Base-by-base conservation (phyloP, 345 rosid genomes). In the Geranium rotundifolium region DNA sequence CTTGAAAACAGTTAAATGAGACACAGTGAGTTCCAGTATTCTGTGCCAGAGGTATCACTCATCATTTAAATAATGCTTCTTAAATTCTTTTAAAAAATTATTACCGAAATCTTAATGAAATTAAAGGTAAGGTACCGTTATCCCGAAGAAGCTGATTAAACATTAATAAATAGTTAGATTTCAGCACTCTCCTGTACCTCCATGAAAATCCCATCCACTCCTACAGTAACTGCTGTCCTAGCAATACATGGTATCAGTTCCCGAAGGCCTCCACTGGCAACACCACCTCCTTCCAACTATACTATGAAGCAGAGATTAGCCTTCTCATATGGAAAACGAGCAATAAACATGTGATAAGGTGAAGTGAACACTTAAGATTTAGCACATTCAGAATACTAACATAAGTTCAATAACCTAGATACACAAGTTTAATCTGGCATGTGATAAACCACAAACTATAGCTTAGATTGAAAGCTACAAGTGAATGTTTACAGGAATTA, bases 261-360 rank as follows among this genome's bases (percentile, higher is more conserved):
- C n/a, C 99, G 95, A 73, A 90, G 95, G 52, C 99, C 99, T 61
- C 99, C 97, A 72, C 99, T 93, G 34, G 99, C 99, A 73, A 93
- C 91, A 77, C 96, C 97, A 71, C 97, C 97, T 67, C 96, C 95
- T 57, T 90, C 96, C 89, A 93, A 74, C 99, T 93, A 70, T 20
- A 78, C 1, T 50, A 64, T 15, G 60, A 70, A 61, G 39, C 37
- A 61, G 9, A 65, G 39, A 12, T 54, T 62, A 62, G 34, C 62
- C 37, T n/a, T 64, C 61, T 60, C 29, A 15, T 17, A 4, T 50
- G 55, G 15, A 10, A 54, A 54, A 54, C 57, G 17, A 17, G 18
- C 57, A 17, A 54, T 3, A 17, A 54, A 54, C 17, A 54, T 54
- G 17, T 7, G 19, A 4, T 54, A 10, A 54, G 19, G n/a, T n/a